A percentile compares a stretch with the other conserved stretches of the same genome.
Evolutionary conservation across 2,329 filamentous ascomycete species (phyloP).

Genomic region (Penicillium verrucosum): DNA sequence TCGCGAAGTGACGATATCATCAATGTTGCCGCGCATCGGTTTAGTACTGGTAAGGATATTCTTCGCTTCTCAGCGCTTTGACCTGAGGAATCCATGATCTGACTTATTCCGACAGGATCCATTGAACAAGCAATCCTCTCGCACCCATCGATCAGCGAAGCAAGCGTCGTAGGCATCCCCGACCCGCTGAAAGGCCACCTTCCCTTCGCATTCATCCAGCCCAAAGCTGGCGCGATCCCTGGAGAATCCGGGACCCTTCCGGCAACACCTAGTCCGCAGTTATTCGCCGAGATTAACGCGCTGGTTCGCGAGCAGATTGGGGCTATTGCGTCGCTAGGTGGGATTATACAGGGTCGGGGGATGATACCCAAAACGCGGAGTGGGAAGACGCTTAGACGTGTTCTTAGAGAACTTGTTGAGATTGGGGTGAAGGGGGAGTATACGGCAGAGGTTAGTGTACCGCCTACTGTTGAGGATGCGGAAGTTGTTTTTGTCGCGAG

Average conservation of each 20-base stretch:
- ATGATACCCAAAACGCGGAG: conserved; percentile 91
- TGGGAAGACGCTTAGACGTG: conserved; percentile 84
- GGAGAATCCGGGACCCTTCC: conserved; percentile 19
- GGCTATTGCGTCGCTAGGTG: conserved; percentile 78
- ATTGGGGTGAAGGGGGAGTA: conserved; percentile 73
- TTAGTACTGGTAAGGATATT: conserved; percentile 68
- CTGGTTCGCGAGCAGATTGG: conserved; percentile 78
- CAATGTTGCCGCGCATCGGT: conserved; percentile 89
- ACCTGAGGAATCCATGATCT: background rate
- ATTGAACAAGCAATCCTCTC: conserved; percentile 89
- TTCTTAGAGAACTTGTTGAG: conserved; percentile 79
- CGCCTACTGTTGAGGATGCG: conserved; percentile 80
- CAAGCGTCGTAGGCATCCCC: conserved; percentile 80
- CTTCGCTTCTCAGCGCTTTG: background rate
- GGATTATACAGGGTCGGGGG: conserved; percentile 76
- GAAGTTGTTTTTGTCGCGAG: conserved; percentile 72
- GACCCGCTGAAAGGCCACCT: conserved; percentile 85
- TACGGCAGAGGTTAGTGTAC: conserved; percentile 68
- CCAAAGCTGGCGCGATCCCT: conserved; percentile 44
- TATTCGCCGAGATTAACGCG: conserved; percentile 45
- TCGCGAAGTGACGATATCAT: conserved; percentile 77
- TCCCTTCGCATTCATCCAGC: conserved; percentile 82
- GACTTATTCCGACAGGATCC: conserved; percentile 54
- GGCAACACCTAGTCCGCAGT: conserved; percentile 38
- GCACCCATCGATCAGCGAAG: conserved; percentile 75